Percentiles rank a stretch among this genome's conserved stretches.
phyloP scores from a whole-genome alignment of 2,329 filamentous ascomycete species.

The Trichophaea hybrida region DNA sequence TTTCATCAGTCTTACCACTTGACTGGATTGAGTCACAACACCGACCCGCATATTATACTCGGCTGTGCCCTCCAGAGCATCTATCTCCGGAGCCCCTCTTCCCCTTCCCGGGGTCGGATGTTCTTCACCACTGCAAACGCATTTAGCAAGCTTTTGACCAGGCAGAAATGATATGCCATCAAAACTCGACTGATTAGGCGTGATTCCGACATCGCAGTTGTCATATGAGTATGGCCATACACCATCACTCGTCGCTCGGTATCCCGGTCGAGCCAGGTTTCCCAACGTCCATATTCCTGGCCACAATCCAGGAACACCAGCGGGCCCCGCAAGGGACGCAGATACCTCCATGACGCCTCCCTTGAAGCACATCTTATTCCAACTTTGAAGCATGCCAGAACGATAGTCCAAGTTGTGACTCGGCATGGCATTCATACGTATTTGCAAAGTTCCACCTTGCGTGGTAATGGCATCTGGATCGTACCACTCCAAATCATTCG shows the following conservation, averaged over 20 bases:
- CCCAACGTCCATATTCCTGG: conserved; percentile 65
- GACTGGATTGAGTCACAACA: conserved; percentile 15
- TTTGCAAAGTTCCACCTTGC: conserved; percentile 45
- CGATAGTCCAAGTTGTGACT: conserved; percentile 53
- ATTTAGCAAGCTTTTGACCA: conserved; percentile 55
- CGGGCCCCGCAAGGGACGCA: conserved; percentile 51
- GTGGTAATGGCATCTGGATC: conserved; percentile 54
- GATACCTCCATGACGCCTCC: conserved; percentile 55
- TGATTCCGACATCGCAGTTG: conserved; percentile 57
- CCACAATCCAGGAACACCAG: conserved; percentile 55
- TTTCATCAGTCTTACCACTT: conserved; percentile 10
- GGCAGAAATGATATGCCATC: conserved; percentile 54
- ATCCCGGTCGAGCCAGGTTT: conserved; percentile 55
- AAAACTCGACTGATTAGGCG: conserved; percentile 54
- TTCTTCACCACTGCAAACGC: conserved; percentile 50
- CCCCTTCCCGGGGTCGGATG: conserved; percentile 54
- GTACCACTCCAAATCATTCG: conserved; percentile 47
- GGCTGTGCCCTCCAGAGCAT: conserved; percentile 54
- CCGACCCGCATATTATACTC: conserved; percentile 35
- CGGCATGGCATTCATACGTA: conserved; percentile 50
- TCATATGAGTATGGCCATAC: conserved; percentile 63
- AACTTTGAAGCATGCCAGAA: conserved; percentile 60
- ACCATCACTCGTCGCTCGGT: conserved; percentile 54
- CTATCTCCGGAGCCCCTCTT: conserved; percentile 55
- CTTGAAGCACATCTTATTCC: conserved; percentile 61